phyloP scores from a whole-genome alignment of 2,329 filamentous ascomycete genomes.

The Sporothrix protearum region DNA sequence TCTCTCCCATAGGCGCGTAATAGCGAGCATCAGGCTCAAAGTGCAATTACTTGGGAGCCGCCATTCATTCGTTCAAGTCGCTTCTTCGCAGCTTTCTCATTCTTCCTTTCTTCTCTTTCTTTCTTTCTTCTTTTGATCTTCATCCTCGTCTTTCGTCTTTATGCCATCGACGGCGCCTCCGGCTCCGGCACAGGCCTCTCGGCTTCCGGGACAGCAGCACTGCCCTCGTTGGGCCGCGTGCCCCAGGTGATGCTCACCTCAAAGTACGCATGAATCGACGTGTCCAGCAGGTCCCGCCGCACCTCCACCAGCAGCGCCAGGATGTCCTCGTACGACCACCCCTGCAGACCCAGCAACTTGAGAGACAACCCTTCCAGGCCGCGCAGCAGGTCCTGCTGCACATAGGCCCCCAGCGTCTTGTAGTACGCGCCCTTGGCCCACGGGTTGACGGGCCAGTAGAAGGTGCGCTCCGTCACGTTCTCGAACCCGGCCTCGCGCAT shows the following conservation, averaged over 20 bases:
- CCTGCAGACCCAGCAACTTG: conserved; percentile 16
- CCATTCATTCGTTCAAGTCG: neutral
- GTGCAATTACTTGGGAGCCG: neutral
- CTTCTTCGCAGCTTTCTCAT: neutral
- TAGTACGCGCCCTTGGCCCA: conserved; percentile 33
- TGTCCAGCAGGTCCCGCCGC: conserved; percentile 17
- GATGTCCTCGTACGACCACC: conserved; percentile 15
- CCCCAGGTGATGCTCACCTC: conserved; percentile 16
- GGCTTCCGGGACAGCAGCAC: neutral
- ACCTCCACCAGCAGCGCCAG: conserved; percentile 17
- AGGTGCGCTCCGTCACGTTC: conserved; percentile 31
- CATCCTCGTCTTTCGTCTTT: neutral
- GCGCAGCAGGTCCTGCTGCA: conserved; percentile 28
- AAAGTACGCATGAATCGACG: conserved; percentile 17
- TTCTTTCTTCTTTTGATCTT: neutral
- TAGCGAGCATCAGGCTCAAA: neutral
- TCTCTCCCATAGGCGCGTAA: neutral
- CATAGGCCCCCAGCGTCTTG: conserved; percentile 29
- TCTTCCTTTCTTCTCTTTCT: neutral
- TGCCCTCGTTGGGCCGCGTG: neutral
- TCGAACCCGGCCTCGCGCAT: conserved; percentile 31
- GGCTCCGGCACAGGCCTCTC: neutral
- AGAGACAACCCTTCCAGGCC: conserved; percentile 20
- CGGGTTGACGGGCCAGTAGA: conserved; percentile 30
- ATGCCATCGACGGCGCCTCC: neutral